Evolutionary conservation across 2,329 filamentous ascomycete genomes (phyloP).

Genomic region (Colletotrichum filicis): DNA sequence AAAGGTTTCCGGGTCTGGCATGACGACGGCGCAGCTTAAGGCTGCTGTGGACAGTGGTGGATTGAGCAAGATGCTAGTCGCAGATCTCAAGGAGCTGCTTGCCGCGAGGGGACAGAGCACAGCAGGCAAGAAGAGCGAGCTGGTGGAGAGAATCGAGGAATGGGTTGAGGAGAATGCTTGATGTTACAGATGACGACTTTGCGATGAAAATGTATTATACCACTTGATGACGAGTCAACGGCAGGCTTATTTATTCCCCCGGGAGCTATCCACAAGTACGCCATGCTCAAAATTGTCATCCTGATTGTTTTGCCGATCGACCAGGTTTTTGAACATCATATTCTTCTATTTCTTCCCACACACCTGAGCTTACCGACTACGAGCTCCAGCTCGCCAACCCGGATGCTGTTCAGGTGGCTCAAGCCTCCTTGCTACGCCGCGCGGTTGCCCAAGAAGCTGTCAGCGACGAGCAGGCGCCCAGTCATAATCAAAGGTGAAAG

Average conservation of each 20-base stretch:
- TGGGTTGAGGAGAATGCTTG: conserved; percentile 62
- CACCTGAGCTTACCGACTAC: too few species aligned
- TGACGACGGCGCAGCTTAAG: conserved; percentile 60
- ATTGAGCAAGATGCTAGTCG: conserved; percentile 65
- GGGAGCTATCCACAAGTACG: background rate
- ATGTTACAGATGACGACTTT: background rate
- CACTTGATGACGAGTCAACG: background rate
- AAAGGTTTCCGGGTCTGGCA: conserved; percentile 46
- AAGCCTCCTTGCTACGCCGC: too few species aligned
- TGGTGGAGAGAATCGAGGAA: conserved; percentile 65
- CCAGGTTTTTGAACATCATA: too few species aligned
- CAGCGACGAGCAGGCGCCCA: too few species aligned
- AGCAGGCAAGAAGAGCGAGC: conserved; percentile 63
- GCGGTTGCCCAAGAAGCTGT: too few species aligned
- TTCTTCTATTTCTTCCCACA: too few species aligned
- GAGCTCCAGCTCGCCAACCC: too few species aligned
- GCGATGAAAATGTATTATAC: conserved; percentile 18
- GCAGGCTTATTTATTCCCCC: background rate
- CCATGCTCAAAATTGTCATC: too few species aligned
- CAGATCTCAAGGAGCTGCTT: conserved; percentile 62
- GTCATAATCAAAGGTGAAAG: too few species aligned
- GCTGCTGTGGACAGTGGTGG: conserved; percentile 55
- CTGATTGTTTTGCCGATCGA: background rate
- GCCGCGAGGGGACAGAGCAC: conserved; percentile 59
- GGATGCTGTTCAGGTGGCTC: too few species aligned